Conservation (phyloP, 306 rosid species). For the Vigna radiata region DNA sequence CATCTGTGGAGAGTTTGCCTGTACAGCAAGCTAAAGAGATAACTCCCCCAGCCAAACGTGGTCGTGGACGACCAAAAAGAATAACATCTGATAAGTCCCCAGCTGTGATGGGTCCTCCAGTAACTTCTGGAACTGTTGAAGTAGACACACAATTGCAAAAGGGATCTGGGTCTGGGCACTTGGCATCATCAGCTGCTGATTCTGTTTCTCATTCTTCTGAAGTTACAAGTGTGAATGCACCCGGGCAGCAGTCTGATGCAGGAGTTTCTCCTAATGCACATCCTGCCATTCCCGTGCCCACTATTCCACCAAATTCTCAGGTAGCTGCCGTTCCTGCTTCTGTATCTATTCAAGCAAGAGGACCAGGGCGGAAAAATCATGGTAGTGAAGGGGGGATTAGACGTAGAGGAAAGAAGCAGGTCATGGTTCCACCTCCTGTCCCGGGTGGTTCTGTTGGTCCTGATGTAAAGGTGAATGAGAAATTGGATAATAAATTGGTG, state of each 20-base stretch:
- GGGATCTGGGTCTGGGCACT: conserved; percentile 54
- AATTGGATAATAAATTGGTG: conserved; percentile 52
- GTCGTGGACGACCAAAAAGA: conserved; percentile 98
- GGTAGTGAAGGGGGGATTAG: conserved; percentile 62
- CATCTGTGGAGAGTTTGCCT: conserved; percentile 59
- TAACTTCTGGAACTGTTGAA: conserved; percentile 58
- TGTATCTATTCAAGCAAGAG: conserved; percentile 63
- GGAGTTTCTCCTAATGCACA: conserved; percentile 54
- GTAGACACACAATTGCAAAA: conserved; percentile 55
- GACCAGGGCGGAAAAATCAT: conserved; percentile 72
- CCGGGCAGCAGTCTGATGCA: conserved; percentile 44
- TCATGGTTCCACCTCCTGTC: conserved; percentile 49
- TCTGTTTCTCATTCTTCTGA: conserved; percentile 51
- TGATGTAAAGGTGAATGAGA: conserved; percentile 63
- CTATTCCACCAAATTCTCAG: conserved; percentile 53
- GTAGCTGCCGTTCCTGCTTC: conserved; percentile 48
- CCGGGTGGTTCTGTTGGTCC: conserved; percentile 56
- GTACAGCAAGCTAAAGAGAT: conserved; percentile 68
- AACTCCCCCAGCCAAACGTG: conserved; percentile 89
- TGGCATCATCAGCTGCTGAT: conserved; percentile 53
- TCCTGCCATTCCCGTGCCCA: conserved; percentile 50
- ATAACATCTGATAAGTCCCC: conserved; percentile 61
- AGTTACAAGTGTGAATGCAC: conserved; percentile 48
- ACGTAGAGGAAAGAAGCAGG: conserved; percentile 87
- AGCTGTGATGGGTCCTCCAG: conserved; percentile 50